Evolutionary conservation across 2,329 filamentous ascomycete genomes (phyloP), one percentile per base, ranked within the genome.

Genomic region (Metarhizium robertsii): DNA sequence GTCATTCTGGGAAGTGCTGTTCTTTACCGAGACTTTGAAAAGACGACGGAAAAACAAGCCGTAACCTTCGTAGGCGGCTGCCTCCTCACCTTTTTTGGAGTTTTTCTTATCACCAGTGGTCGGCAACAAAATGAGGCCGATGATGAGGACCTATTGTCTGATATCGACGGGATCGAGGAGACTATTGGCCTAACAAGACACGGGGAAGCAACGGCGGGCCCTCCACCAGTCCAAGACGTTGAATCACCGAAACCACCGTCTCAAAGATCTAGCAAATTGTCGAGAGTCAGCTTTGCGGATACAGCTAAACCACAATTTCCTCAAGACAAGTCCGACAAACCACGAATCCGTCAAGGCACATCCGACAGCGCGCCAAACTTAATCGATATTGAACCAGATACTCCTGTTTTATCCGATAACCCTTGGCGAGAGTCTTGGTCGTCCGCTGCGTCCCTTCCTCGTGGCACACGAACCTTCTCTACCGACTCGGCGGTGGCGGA

Each of bases 91-190:
- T 99, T 99, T 69, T 85, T 92, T 57, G 94, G 94, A 10, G 94
- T 99, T n/a, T 97, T 94, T 71, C 81, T 96, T 61, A 96, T 99
- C 66, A 97, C 94, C 1, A 95, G 88, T 64, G 91, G 90, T 54
- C 80, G 92, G 61, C 75, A 80, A 52, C 73, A 77, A 11, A 79
- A 79, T 18, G 75, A 80, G n/a, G 79, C 83, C 3, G 79, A 83
- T 3, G 78, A 83, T 2, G 81, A 85, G 18, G 78, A 81, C n/a
- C 60, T 66, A 7, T 62, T 81, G 16, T 79, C 74, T 3, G 80
- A 84, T 46, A 72, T 72, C 32, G 81, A 84, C 48, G 81, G 81
- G 40, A 75, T 83, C 16, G 83, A 86, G 60, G 85, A 86, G 61
- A 83, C 80, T 13, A 85, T 86, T 52, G 79, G 80, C 42, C 76